Percentiles rank a stretch among this genome's conserved stretches.
Evolutionary conservation across 345 rosid species (phyloP).

Genomic region (Bruguiera sexangula): DNA sequence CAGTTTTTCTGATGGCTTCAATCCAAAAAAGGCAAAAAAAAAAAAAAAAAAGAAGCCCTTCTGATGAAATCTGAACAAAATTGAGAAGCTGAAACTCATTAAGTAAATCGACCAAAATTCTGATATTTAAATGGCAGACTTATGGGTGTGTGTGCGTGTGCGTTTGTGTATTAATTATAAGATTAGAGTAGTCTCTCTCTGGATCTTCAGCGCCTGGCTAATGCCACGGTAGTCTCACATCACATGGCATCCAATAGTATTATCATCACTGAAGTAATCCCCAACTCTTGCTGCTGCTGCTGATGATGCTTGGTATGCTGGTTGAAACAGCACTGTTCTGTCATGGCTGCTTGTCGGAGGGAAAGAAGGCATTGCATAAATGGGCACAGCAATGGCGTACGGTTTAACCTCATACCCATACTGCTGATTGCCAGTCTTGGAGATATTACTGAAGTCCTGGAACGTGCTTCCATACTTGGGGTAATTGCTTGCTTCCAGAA

Average conservation of each 20-base stretch:
- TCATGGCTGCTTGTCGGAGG: conserved; percentile 19
- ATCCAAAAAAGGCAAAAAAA: too few species aligned
- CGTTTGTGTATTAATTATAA: not conserved
- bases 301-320: conserved; percentile 18
- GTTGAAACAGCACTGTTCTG: conserved; percentile 17
- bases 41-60: too few species aligned
- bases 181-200: not conserved
- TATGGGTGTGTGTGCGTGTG: too few species aligned
- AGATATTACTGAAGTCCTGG: conserved; percentile 11
- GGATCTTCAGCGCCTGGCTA: not conserved
- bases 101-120: not conserved
- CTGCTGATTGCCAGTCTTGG: conserved; percentile 16
- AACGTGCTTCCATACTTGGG: not conserved
- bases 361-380: conserved; percentile 33
- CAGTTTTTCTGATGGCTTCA: too few species aligned
- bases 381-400: conserved; percentile 31
- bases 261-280: conserved; percentile 63
- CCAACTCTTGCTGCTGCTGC: conserved; percentile 30
- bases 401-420: conserved; percentile 32
- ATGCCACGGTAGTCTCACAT: conserved; percentile 32
- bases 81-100: too few species aligned
- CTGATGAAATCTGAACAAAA: too few species aligned
- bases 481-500: conserved; percentile 11
- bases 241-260: conserved; percentile 49
- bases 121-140: too few species aligned